Conservation (phyloP, 257 asterid species). For the Dorcoceras hygrometricum region DNA sequence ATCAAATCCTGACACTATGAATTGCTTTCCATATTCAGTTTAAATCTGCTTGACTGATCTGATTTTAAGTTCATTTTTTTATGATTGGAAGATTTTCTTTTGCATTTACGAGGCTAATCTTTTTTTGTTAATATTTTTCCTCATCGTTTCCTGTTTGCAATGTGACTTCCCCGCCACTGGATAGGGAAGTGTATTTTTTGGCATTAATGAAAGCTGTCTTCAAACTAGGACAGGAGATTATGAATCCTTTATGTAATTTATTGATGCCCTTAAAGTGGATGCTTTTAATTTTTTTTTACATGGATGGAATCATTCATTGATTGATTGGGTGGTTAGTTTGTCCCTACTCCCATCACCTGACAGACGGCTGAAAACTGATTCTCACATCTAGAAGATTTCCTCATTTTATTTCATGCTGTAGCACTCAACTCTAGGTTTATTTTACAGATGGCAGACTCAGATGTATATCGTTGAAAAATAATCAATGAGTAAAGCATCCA, state of each 20-base stretch:
- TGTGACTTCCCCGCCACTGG: neutral
- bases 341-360: neutral
- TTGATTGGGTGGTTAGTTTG: neutral
- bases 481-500: neutral
- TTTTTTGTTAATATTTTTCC: neutral
- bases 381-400: neutral
- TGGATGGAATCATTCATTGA: slow-evolving; percentile 5
- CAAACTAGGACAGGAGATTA: neutral
- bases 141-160: neutral
- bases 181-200: neutral
- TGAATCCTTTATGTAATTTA: neutral
- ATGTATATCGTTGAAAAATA: neutral
- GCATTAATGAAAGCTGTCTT: neutral
- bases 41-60: neutral
- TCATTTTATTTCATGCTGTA: neutral
- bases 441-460: neutral
- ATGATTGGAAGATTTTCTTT: neutral
- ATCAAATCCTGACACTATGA: neutral
- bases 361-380: neutral
- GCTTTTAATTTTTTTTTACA: neutral
- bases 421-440: neutral
- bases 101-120: neutral
- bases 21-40: neutral
- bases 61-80: neutral
- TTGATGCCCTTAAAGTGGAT: neutral